phyloP scores from a whole-genome alignment of 2,329 filamentous ascomycete genomes.

The Apiospora arundinis region DNA sequence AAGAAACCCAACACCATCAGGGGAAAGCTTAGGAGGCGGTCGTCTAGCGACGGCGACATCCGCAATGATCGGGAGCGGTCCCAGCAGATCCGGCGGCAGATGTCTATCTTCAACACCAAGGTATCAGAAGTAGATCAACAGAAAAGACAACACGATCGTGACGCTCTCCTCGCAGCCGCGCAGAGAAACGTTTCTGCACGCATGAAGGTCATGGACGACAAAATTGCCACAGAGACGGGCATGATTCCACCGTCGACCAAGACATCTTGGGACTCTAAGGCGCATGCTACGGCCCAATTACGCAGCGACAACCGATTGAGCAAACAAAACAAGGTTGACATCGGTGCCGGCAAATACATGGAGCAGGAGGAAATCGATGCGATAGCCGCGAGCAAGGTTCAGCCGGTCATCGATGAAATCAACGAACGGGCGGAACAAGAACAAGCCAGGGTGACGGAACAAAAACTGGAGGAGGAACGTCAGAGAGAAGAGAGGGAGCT shows the following conservation, averaged over 20 bases:
- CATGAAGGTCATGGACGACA: constrained; percentile 82
- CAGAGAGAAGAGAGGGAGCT: constrained; percentile 63
- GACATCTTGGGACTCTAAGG: constrained; percentile 81
- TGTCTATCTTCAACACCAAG: constrained; percentile 76
- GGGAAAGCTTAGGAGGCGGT: constrained; percentile 61
- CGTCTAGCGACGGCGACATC: constrained; percentile 70
- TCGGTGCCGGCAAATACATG: constrained; percentile 84
- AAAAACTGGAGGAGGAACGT: constrained; percentile 68
- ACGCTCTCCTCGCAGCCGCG: constrained; percentile 76
- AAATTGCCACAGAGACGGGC: constrained; percentile 78
- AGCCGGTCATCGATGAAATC: constrained; percentile 86
- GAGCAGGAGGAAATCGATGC: constrained; percentile 78
- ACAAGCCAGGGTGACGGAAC: constrained; percentile 68
- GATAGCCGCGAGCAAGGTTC: constrained; percentile 77
- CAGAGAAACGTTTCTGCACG: constrained; percentile 84
- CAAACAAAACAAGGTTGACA: constrained; percentile 63
- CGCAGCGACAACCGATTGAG: constrained; percentile 67
- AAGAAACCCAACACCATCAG: constrained; percentile 57
- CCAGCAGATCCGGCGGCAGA: constrained; percentile 76
- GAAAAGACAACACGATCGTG: constrained; percentile 78
- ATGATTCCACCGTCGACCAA: constrained; percentile 71
- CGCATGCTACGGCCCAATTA: constrained; percentile 70
- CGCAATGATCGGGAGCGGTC: constrained; percentile 72
- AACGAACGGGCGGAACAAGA: constrained; percentile 77
- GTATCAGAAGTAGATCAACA: constrained; percentile 72